A percentile compares a stretch with the other conserved stretches of the same genome.
phyloP scores from a whole-genome alignment of 2,329 filamentous ascomycete genomes.

The Sclerotiophoma versabilis region DNA sequence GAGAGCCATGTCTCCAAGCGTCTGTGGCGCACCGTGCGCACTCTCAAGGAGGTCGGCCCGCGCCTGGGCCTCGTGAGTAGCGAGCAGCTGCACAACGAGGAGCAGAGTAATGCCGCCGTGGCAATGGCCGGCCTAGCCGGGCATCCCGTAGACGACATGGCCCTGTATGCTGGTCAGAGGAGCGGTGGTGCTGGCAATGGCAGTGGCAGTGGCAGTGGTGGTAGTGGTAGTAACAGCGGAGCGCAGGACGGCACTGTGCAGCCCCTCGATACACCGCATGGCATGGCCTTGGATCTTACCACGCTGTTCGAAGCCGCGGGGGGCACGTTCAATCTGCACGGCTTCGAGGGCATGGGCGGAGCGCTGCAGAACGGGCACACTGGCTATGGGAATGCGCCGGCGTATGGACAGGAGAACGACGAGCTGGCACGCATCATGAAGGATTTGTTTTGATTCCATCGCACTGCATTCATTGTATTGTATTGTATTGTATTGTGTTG shows the following conservation, averaged over 20 bases:
- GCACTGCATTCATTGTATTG: too few relatives aligned
- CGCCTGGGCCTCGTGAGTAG: conserved; percentile 66
- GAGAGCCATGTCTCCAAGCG: conserved; percentile 76
- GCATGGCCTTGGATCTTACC: conserved; percentile 68
- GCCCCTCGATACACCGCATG: conserved; percentile 62
- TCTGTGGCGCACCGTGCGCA: conserved; percentile 74
- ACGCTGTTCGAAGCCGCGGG: conserved; percentile 70
- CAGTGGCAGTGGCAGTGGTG: too few relatives aligned
- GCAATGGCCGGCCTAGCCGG: conserved; percentile 72
- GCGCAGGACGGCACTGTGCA: too few relatives aligned
- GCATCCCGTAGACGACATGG: conserved; percentile 64
- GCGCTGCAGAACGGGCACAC: conserved; percentile 49
- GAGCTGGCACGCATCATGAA: conserved; percentile 66
- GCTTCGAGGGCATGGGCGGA: conserved; percentile 41
- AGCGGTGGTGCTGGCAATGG: too few relatives aligned
- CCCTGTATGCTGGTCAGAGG: too few relatives aligned
- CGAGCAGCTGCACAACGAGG: conserved; percentile 58
- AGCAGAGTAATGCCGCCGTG: conserved; percentile 68
- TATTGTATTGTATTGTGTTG: too few relatives aligned
- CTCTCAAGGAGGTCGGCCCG: conserved; percentile 75
- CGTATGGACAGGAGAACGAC: conserved; percentile 65
- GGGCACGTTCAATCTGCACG: conserved; percentile 48
- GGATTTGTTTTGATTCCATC: conserved; percentile 64
- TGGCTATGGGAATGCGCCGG: conserved; percentile 36
- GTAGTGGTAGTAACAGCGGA: too few relatives aligned